Evolutionary conservation across 2,329 filamentous ascomycete species (phyloP).

Genomic region (Catunica adiposa): DNA sequence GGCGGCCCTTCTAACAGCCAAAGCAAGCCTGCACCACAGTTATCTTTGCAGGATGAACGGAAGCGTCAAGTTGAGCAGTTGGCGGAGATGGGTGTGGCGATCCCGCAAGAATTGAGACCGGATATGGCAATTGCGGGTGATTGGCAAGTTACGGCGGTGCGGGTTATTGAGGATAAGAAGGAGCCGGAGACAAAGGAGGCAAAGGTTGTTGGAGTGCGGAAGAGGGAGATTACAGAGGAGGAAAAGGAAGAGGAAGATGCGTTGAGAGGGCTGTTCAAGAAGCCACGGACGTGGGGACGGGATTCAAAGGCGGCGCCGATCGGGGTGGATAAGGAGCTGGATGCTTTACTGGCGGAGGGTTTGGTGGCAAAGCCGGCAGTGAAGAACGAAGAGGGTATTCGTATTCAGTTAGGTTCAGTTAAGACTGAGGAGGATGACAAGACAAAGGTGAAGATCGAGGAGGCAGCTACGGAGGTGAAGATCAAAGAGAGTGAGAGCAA

Average conservation of each 20-base stretch:
- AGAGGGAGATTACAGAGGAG: constrained; percentile 43
- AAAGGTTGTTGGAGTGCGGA: constrained; percentile 41
- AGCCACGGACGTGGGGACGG: constrained; percentile 36
- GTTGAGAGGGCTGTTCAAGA: constrained; percentile 43
- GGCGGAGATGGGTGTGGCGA: constrained; percentile 67
- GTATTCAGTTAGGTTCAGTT: constrained; percentile 15
- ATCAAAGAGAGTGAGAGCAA: constrained; percentile 7
- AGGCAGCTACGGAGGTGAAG: constrained; percentile 12
- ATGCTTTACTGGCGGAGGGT: constrained; percentile 36
- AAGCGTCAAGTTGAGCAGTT: constrained; percentile 78
- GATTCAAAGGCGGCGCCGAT: constrained; percentile 32
- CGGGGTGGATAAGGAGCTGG: constrained; percentile 38
- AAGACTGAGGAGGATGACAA: constrained; percentile 17
- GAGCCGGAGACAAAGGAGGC: constrained; percentile 24
- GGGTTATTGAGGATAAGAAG: constrained; percentile 32
- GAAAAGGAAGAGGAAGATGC: constrained; percentile 45
- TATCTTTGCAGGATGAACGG: constrained; percentile 44
- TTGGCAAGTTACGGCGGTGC: constrained; percentile 59
- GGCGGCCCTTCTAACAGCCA: not conserved
- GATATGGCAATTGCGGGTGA: constrained; percentile 81
- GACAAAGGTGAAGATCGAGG: not conserved
- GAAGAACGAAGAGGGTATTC: not conserved
- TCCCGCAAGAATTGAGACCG: constrained; percentile 60
- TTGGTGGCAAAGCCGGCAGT: constrained; percentile 15
- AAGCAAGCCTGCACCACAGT: not conserved